Conservation (phyloP, 2,329 filamentous ascomycete genomes). For the Aspergillus tanneri region DNA sequence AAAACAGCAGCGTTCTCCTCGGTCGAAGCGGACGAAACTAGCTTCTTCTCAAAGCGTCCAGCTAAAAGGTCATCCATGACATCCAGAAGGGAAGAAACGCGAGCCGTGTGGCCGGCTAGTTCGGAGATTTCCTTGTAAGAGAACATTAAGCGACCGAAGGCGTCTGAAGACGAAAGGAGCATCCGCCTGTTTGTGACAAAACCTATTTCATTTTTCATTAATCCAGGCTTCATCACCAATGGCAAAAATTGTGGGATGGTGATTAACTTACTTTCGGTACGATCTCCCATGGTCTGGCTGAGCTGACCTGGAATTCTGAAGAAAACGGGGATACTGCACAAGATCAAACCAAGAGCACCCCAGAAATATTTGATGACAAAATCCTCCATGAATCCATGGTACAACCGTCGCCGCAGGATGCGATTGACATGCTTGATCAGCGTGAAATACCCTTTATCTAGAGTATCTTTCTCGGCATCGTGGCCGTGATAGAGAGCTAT, state of each 20-base stretch:
- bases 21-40: constrained; percentile 83
- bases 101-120: constrained; percentile 89
- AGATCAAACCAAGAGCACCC: constrained; percentile 85
- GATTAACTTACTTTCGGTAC: constrained; percentile 56
- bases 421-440: constrained; percentile 99
- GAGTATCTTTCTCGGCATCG: constrained; percentile 88
- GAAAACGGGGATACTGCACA: constrained; percentile 95
- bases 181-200: constrained; percentile 95
- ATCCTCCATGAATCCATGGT: constrained; percentile 99
- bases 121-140: constrained; percentile 97
- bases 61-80: constrained; percentile 92
- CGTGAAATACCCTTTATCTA: constrained; percentile 98
- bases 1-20: constrained; percentile 82
- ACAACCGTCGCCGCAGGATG: constrained; percentile 83
- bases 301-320: constrained; percentile 79
- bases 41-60: constrained; percentile 92
- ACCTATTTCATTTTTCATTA: constrained; percentile 41
- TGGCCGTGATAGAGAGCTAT: constrained; percentile 89
- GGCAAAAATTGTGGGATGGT: too few relatives aligned
- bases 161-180: constrained; percentile 89
- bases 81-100: constrained; percentile 83
- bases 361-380: constrained; percentile 99
- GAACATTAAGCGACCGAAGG: constrained; percentile 95
- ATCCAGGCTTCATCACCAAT: background rate
- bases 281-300: constrained; percentile 51